These are phyloP conservation scores for Daldinia childiae DNA, from an alignment of 495 filamentous ascomycete species.

Conservation along the genomic window DNA sequence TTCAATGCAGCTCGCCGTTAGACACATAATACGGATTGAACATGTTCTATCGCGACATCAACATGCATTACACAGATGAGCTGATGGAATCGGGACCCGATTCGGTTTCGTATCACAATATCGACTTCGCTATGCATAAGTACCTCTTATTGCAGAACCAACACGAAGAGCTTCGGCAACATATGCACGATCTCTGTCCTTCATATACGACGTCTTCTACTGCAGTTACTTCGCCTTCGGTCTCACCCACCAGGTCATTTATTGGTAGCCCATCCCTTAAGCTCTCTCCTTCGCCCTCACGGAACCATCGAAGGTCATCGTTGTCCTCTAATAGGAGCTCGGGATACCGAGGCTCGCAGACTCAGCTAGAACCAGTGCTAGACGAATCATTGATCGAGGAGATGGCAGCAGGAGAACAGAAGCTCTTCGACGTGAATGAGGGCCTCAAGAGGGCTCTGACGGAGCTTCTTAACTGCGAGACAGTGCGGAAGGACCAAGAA, in stretches of 20 bases:
- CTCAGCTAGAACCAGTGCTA: slow-evolving; percentile 48
- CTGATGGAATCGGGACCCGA: slow-evolving; percentile 17
- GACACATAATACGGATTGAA: slow-evolving; percentile 21
- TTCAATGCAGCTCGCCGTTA: slow-evolving; percentile 41
- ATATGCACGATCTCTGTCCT: slow-evolving; percentile 58
- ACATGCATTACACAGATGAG: slow-evolving; percentile 38
- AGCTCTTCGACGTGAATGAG: slow-evolving; percentile 68
- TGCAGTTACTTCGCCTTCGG: slow-evolving; percentile 48
- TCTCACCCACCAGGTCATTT: slow-evolving; percentile 48
- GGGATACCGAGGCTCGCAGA: slow-evolving; percentile 33
- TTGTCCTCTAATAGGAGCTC: slow-evolving; percentile 34
- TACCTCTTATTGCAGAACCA: slow-evolving; percentile 65
- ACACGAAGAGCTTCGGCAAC: slow-evolving; percentile 62
- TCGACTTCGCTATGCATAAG: slow-evolving; percentile 62
- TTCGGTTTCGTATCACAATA: slow-evolving; percentile 44
- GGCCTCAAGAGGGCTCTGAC: slow-evolving; percentile 72
- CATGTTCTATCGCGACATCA: slow-evolving; percentile 22
- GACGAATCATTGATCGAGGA: slow-evolving; percentile 52
- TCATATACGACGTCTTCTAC: slow-evolving; percentile 45
- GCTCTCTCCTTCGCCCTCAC: slow-evolving; percentile 32
- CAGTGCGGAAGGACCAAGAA: slow-evolving; percentile 61
- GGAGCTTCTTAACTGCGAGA: slow-evolving; percentile 70
- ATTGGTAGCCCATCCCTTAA: slow-evolving; percentile 36
- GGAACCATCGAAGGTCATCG: slow-evolving; percentile 46
- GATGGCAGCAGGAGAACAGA: slow-evolving; percentile 62